phyloP scores from a whole-genome alignment of 306 rosid genomes.

The Calophaca sinica region DNA sequence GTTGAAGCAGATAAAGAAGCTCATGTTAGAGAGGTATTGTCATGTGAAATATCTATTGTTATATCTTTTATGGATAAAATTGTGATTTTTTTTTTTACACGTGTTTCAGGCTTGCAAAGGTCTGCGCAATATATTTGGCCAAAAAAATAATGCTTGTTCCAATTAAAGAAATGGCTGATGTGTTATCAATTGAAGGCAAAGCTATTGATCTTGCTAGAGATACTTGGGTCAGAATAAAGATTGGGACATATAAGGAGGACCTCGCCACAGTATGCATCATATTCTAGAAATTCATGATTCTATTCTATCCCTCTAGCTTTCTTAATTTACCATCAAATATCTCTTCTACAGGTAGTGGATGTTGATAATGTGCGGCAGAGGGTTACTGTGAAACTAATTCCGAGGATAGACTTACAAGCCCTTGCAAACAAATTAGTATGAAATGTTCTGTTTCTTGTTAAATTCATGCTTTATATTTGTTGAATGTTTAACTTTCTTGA shows the following conservation, averaged over 20 bases:
- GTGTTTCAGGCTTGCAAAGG: constrained; percentile 91
- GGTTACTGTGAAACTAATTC: constrained; percentile 94
- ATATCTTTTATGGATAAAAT: constrained; percentile 20
- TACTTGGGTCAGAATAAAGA: constrained; percentile 99
- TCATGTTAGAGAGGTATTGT: constrained; percentile 92
- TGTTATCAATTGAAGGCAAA: constrained; percentile 96
- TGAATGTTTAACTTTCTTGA: constrained; percentile 13
- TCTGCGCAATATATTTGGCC: constrained; percentile 74
- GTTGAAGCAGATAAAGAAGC: constrained; percentile 98
- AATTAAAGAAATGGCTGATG: constrained; percentile 96
- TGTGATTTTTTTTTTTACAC: constrained; percentile 1
- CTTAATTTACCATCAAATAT: constrained; percentile 46
- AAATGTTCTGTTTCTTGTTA: constrained; percentile 25
- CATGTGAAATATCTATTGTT: constrained; percentile 27
- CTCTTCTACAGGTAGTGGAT: constrained; percentile 77
- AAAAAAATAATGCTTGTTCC: constrained; percentile 83
- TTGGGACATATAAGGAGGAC: constrained; percentile 93
- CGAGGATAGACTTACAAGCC: constrained; percentile 94
- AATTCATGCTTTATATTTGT: constrained; percentile 15
- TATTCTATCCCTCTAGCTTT: not conserved
- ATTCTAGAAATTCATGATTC: not conserved
- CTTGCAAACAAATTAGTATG: constrained; percentile 92
- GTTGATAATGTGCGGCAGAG: constrained; percentile 94
- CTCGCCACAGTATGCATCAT: constrained; percentile 75
- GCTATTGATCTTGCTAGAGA: constrained; percentile 90